Base-by-base conservation (phyloP, 768 basidiomycete genomes). In the Tephrocybe sp. region DNA sequence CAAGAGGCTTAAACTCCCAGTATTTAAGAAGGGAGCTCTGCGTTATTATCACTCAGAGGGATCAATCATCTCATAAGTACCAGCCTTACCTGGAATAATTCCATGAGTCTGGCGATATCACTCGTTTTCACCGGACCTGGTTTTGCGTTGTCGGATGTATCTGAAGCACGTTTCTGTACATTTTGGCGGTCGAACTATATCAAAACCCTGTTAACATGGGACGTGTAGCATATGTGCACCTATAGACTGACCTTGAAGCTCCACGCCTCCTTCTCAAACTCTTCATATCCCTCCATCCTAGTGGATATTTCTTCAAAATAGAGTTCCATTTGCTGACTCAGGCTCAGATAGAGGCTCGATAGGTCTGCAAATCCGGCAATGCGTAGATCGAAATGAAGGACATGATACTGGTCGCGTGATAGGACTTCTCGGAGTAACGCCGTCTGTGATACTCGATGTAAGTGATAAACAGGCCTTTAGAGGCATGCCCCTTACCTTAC, bases 351-450 rank as follows among this genome's bases (percentile, higher is more conserved):
- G 27, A 92, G 71, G 58, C 89, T 91, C 1, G 79, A 69, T 9
- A 92, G 72, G 60, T 92, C 90, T 2, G 89, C 88, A 59, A 92
- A 92, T 0, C 89, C 89, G 3, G 90, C 80, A 41, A 92, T 89
- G 4, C 89, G 82, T 35, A 93, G 74, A 64, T 92, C 89, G 56
- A 92, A 89, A 60, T 90, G 86, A 40, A 92, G 76, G 46, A 92
- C 87, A 67, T 90, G 87, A 60, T 86, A 92, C 42, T 71, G 71
- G 9, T 83, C 76, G 16, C 74, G 71, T 9, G 82, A 83, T 21
- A 93, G 79, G 22, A 92, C 81, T 66, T 92, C 87, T 37, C 89
- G 79, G 11, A 92, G 73, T 7, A 93, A 77, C 0, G 86, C 83
- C 5, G 91, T 93, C 84, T 90, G 58, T 13, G n/a, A 32, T 27